Evolutionary conservation across 2,329 filamentous ascomycete species (phyloP), one percentile per base, ranked within the genome.

Genomic region (Microcyclospora tardicrescens): DNA sequence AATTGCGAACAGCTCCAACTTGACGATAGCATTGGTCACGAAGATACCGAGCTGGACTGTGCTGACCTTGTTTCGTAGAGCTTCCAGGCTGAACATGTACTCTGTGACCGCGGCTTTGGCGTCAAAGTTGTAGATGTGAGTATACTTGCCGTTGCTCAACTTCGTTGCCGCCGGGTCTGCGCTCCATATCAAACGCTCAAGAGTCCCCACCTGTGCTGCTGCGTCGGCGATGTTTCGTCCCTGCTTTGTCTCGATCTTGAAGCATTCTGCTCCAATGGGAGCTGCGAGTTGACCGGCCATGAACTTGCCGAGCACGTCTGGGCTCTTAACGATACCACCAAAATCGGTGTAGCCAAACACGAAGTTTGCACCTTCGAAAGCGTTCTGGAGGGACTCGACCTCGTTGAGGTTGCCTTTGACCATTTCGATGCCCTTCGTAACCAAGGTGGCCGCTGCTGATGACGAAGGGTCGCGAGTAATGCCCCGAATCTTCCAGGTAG

Each of bases 161-260:
- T 56, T 60, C 6, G 41, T 50, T 1, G 54, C 51, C 43, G 62
- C 44, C 1, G 55, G 51, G 0, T 66, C 40, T 1, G 53, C 52
- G 5, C 60, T 65, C 2, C 61, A 49, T 2, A 69, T 42, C 8
- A 68, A 56, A 3, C 60, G 44, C 28, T 66, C 56, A n/a, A n/a
- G n/a, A n/a, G n/a, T n/a, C n/a, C n/a, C n/a, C 2, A 68, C 42
- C 0, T 46, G 53, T n/a, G 68, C 68, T 0, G 71, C 72, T 0
- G 71, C 72, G 43, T 73, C 66, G 2, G 63, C 68, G 24, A 77
- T 69, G 42, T 76, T 77, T 43, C 62, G 66, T 0, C 72, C 71
- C 38, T 75, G 67, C 11, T 58, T 58, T 6, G 64, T 51, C 54
- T 77, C 73, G 2, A 66, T 54, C 1, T 71, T 59, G 43, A 68